Evolutionary conservation across 1,284 basidiomycete species (phyloP), one percentile per base, ranked within the genome.

Genomic region (Kalmanozyma brasiliensis): DNA sequence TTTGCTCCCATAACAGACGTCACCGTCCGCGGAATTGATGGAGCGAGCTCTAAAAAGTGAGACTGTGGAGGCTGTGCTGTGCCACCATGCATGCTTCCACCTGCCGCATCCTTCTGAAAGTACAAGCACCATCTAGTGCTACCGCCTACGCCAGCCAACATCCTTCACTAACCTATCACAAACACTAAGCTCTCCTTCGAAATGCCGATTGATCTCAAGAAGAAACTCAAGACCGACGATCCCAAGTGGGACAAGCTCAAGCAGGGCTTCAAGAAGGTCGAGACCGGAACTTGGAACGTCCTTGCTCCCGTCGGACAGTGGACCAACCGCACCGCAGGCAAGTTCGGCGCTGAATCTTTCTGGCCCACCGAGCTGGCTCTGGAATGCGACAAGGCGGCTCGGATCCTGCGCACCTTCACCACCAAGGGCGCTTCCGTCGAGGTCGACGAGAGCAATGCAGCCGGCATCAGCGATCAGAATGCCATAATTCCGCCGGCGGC

Each of bases 311-410:
- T 76, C 5, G 74, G 74, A 7, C 51, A 59, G 8, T 74, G 68
- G 62, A 56, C 67, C 36, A 77, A 78, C 48, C 55, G 56, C 8
- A 58, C 63, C 13, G 65, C 62, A 9, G 73, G 69, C 22, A 70
- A 69, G 47, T 45, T 76, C 8, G 79, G 79, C 34, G 68, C 73
- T 23, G 78, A 81, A 49, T 64, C 68, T 5, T 81, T 81, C 61
- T 81, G 74, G 71, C 79, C 79, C 13, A 78, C 71, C 0, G 51
- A 66, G 34, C 59, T 79, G 9, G 62, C 45, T 17, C 51, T 71
- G 17, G 79, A 81, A 34, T 62, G 74, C 40, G 75, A 77, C 56
- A 81, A 81, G 52, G 75, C 74, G 4, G 79, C 78, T 10, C 60
- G 79, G 2, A 81, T 80, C 47, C 48, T 81, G 10, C 59, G 60